These are phyloP conservation scores for Alternaria hordeiaustralica DNA, from an alignment of 2,329 filamentous ascomycete species.

Conservation along the genomic window DNA sequence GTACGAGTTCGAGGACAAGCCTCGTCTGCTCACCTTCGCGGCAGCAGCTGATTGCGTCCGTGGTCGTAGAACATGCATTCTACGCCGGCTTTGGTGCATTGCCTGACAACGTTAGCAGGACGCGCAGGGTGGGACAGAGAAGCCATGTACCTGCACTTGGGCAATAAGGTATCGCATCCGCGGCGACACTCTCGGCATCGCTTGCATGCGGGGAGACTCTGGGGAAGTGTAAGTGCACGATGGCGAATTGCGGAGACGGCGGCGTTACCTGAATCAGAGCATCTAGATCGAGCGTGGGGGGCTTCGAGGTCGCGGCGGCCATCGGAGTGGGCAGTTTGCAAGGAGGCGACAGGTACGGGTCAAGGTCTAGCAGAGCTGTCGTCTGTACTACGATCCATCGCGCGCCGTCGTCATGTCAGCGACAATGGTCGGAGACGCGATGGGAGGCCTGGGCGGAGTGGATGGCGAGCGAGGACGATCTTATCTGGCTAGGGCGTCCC, in stretches of 20 bases:
- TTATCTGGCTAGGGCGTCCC: constrained; percentile 25
- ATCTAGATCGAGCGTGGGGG: constrained; percentile 26
- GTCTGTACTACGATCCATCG: neutral
- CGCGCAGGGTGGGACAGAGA: neutral
- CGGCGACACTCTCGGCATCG: constrained; percentile 46
- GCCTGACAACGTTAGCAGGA: constrained; percentile 28
- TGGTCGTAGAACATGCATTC: constrained; percentile 47
- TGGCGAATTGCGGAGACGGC: neutral
- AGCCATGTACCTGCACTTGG: constrained; percentile 39
- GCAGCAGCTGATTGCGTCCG: constrained; percentile 38
- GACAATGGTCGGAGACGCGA: constrained; percentile 2
- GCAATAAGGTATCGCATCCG: constrained; percentile 46
- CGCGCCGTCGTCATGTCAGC: neutral
- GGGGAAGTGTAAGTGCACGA: constrained; percentile 14
- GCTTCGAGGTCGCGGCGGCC: constrained; percentile 20
- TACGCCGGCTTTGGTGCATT: constrained; percentile 45
- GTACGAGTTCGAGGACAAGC: neutral
- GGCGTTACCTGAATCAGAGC: constrained; percentile 31
- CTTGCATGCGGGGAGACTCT: constrained; percentile 45
- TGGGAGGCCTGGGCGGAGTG: constrained; percentile 6
- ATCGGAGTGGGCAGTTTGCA: constrained; percentile 11
- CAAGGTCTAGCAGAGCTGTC: neutral
- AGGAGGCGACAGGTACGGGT: neutral
- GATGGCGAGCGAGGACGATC: constrained; percentile 13
- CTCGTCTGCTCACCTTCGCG: constrained; percentile 32